Conservation (phyloP, 2,329 filamentous ascomycete genomes). For the Stemphylium vesicarium region DNA sequence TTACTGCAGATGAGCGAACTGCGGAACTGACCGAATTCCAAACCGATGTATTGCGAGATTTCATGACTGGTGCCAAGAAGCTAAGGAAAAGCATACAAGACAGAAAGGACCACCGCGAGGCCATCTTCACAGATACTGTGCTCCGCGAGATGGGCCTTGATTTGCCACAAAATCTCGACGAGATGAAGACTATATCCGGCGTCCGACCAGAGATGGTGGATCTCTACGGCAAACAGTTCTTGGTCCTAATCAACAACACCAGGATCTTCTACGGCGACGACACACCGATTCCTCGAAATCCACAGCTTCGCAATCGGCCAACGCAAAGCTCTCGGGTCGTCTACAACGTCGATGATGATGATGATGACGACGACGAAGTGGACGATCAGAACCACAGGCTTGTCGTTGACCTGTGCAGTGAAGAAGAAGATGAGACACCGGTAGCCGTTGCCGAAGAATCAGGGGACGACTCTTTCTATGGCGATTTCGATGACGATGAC, state of each 20-base stretch:
- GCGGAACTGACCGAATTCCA: conserved; percentile 65
- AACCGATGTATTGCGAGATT: conserved; percentile 67
- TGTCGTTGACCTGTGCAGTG: conserved; percentile 54
- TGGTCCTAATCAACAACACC: conserved; percentile 60
- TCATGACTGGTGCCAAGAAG: conserved; percentile 67
- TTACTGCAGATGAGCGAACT: conserved; percentile 63
- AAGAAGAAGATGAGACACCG: conserved; percentile 38
- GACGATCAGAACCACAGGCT: conserved; percentile 58
- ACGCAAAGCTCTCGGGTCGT: conserved; percentile 23
- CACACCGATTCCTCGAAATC: conserved; percentile 22
- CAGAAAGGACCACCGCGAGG: conserved; percentile 61
- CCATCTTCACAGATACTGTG: conserved; percentile 71
- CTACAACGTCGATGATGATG: conserved; percentile 45
- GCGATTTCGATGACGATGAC: conserved; percentile 31
- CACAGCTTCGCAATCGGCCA: conserved; percentile 19
- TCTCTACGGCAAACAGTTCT: conserved; percentile 66
- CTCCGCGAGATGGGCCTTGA: conserved; percentile 75
- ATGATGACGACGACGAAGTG: conserved; percentile 48
- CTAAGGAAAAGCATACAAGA: conserved; percentile 68
- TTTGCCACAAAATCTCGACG: conserved; percentile 66
- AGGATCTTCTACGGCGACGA: conserved; percentile 33
- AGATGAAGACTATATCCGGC: conserved; percentile 68
- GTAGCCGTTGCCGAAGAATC: conserved; percentile 14
- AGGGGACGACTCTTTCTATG: conserved; percentile 31
- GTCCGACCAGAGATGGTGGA: conserved; percentile 69